These are phyloP conservation scores for Penicillium goetzii DNA, from an alignment of 495 filamentous ascomycete species.

Conservation along the genomic window DNA sequence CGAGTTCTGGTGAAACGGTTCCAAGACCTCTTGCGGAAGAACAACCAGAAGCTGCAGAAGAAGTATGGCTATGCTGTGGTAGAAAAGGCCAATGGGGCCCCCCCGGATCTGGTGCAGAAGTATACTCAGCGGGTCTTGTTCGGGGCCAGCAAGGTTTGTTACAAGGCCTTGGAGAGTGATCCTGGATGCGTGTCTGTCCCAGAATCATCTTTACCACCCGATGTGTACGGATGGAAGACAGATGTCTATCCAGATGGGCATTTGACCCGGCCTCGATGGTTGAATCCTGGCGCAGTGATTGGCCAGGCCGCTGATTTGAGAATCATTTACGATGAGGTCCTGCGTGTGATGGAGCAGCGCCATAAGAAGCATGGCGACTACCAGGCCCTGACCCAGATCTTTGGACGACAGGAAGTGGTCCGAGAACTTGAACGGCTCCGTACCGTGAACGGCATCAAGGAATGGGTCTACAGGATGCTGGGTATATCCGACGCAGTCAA, in stretches of 20 bases:
- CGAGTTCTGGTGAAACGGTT: constrained; percentile 61
- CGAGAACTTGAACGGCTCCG: constrained; percentile 54
- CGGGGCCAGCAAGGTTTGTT: constrained; percentile 62
- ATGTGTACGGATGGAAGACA: constrained; percentile 61
- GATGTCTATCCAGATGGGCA: constrained; percentile 44
- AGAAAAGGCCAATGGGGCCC: constrained; percentile 27
- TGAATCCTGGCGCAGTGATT: constrained; percentile 57
- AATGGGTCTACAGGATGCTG: constrained; percentile 48
- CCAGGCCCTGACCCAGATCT: constrained; percentile 58
- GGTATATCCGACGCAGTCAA: constrained; percentile 54
- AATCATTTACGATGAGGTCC: constrained; percentile 52
- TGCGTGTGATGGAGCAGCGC: constrained; percentile 46
- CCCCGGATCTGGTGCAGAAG: constrained; percentile 44
- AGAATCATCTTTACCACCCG: constrained; percentile 56
- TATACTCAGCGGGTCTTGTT: constrained; percentile 64
- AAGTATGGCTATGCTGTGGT: constrained; percentile 52
- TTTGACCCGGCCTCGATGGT: constrained; percentile 53
- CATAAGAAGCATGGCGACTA: constrained; percentile 48
- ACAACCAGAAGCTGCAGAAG: constrained; percentile 50
- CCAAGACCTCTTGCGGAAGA: constrained; percentile 50
- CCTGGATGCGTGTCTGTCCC: constrained; percentile 60
- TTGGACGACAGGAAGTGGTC: constrained; percentile 61
- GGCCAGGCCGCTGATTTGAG: constrained; percentile 56
- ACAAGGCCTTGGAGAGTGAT: constrained; percentile 45
- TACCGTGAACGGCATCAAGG: constrained; percentile 42